Evolutionary conservation across 78 protist genomes (phyloP).

Genomic region (Monosiga brevicollis): DNA sequence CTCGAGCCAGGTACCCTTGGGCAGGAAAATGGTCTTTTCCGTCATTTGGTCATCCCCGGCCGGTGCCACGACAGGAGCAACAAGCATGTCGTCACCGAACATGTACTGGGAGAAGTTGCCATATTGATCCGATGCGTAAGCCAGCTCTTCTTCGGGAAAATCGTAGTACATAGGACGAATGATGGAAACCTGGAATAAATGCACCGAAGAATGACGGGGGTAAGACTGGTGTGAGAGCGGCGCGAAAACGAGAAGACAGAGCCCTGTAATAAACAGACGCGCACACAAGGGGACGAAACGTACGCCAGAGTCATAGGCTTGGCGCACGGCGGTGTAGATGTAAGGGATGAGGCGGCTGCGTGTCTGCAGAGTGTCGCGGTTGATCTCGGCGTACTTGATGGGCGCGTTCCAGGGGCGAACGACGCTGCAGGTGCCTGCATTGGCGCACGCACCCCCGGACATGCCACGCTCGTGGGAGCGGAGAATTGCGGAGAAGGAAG

Average conservation of each 20-base stretch:
- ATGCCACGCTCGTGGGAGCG: conserved; percentile 15
- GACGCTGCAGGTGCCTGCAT: background rate
- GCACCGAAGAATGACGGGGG: background rate
- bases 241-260: too few species aligned
- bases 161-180: conserved; percentile 34
- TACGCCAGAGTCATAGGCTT: too few species aligned
- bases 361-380: conserved; percentile 6
- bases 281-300: too few species aligned
- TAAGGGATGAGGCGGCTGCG: conserved; percentile 42
- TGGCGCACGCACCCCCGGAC: conserved; percentile 16
- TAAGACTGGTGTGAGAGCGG: too few species aligned
- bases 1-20: conserved; percentile 22
- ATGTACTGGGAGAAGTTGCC: conserved; percentile 29
- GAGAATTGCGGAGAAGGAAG: conserved; percentile 12
- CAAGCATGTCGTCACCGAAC: conserved; percentile 32
- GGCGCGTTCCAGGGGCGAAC: conserved; percentile 15
- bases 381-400: background rate
- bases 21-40: background rate
- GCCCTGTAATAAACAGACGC: too few species aligned
- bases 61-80: conserved; percentile 20
- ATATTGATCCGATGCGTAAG: conserved; percentile 5
- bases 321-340: conserved; percentile 39
- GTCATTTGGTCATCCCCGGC: background rate
- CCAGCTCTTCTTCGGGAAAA: conserved; percentile 12
- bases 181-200: conserved; percentile 35